Evolutionary conservation across 139 green algal species (phyloP).

Genomic region (Pedinophyceae sp.): DNA sequence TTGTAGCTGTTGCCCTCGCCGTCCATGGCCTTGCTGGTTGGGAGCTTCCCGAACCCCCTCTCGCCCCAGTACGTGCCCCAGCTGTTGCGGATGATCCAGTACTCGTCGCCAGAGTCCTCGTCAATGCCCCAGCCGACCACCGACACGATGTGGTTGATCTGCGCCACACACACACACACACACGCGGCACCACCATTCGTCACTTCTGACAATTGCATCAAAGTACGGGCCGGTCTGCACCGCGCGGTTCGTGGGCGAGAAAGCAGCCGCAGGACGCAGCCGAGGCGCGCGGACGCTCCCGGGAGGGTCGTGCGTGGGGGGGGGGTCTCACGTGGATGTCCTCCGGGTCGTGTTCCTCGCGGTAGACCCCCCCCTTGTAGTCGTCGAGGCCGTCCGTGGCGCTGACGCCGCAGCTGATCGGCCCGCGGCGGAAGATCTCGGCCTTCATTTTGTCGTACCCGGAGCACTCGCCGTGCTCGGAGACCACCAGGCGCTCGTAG

Average conservation of each 20-base stretch:
- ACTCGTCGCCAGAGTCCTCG: conserved; percentile 39
- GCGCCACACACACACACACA: no score
- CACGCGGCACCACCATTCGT: no score
- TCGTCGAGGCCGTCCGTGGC: conserved; percentile 50
- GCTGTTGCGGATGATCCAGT: conserved; percentile 58
- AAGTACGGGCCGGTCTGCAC: no score
- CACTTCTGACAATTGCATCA: no score
- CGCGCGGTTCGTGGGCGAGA: no score
- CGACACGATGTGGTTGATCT: conserved; percentile 68
- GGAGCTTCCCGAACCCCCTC: conserved; percentile 53
- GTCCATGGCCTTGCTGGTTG: conserved; percentile 33
- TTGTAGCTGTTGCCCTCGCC: conserved; percentile 45
- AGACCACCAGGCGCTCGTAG: conserved; percentile 38
- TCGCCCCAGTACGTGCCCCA: conserved; percentile 69
- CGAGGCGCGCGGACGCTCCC: no score
- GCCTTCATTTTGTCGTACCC: conserved; percentile 54
- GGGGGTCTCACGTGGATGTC: no score
- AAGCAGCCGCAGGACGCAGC: no score
- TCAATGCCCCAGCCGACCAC: conserved; percentile 67
- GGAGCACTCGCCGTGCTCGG: conserved; percentile 47
- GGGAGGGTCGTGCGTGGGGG: no score
- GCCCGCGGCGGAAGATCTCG: conserved; percentile 63
- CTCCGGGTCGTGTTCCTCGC: conserved; percentile 12
- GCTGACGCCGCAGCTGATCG: conserved; percentile 70
- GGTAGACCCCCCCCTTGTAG: conserved; percentile 37